Evolutionary conservation across 306 rosid genomes (phyloP), one percentile per base, ranked within the genome.

Genomic region (Dicorynia guianensis): DNA sequence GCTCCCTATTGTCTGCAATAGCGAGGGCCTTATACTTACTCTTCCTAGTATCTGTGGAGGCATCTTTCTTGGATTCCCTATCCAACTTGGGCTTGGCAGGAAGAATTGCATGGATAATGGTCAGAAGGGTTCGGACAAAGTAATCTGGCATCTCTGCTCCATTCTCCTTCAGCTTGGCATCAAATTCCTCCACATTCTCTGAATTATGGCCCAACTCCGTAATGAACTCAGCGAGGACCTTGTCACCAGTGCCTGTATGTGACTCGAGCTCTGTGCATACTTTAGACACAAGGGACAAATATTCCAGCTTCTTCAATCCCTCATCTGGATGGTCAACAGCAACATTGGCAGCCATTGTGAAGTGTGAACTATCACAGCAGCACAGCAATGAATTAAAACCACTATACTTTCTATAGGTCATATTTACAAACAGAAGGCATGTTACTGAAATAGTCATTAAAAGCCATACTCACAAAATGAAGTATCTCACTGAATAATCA

Each of bases 101-200:
- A 67, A 89, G 90, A 83, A 91, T 82, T 1, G 91, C 89, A 64
- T 90, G 96, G 35, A 91, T 86, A 6, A 85, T 90, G 4, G 82
- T 84, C 66, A 94, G 55, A 11, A 94, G 86, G 0, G 90, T 82
- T 42, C 62, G 81, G 42, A 91, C 90, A n/a, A 94, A 86, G 72
- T 88, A 86, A 81, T 90, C 95, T 0, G 95, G 97, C 90, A 94
- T 76, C 40, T 85, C 88, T 0, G 93, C 93, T 0, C 95, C 98
- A 11, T 88, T 87, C 64, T 89, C 86, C 80, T 89, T 94, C 80
- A 94, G 49, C 33, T 85, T 83, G 0, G 80, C 33, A 10, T 87
- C 88, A 38, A 94, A 94, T 40, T 89, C 95, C 1, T 88, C 92
- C 3, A 77, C 95, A 3, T 82, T 68, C 58, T 87, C 30, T 2